Percentiles rank a stretch among this genome's conserved stretches.
phyloP scores from a whole-genome alignment of 805 yeast species.

The Candida pseudofarinosa region DNA sequence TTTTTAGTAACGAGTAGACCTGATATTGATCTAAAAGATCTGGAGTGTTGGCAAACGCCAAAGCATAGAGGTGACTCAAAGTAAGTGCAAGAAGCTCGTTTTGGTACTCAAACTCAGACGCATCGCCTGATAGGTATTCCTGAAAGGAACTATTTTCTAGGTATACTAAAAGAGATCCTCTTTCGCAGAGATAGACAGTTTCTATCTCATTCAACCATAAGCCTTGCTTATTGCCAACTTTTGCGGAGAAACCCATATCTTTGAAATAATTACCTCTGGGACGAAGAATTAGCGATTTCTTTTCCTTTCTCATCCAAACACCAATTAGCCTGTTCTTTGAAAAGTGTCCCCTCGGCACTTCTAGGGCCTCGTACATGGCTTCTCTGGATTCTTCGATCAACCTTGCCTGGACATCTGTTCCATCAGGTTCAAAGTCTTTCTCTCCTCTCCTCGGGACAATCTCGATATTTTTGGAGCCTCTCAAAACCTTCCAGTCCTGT shows the following conservation, averaged over 20 bases:
- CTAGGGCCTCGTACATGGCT: conserved; percentile 71
- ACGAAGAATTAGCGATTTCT: conserved; percentile 29
- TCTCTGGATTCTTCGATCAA: conserved; percentile 51
- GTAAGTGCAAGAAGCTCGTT: conserved; percentile 38
- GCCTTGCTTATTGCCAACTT: conserved; percentile 15
- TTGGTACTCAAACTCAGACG: conserved; percentile 19
- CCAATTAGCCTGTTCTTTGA: conserved; percentile 50
- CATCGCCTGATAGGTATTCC: conserved; percentile 15
- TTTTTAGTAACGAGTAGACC: conserved; percentile 69
- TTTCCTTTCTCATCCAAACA: conserved; percentile 35
- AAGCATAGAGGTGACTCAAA: conserved; percentile 60
- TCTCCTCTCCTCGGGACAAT: conserved; percentile 69
- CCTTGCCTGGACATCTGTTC: conserved; percentile 49
- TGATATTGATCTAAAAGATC: conserved; percentile 52
- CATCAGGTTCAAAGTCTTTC: conserved; percentile 84
- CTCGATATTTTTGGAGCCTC: conserved; percentile 1
- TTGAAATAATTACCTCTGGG: conserved; percentile 72
- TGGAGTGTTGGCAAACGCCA: conserved; percentile 34
- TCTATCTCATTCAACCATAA: conserved; percentile 63
- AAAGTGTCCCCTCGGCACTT: conserved; percentile 44
- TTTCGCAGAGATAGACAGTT: conserved; percentile 69
- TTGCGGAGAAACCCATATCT: conserved; percentile 60
- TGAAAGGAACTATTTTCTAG: conserved; percentile 17
- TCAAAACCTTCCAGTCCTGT: conserved; percentile 30
- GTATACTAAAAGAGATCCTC: conserved; percentile 53